phyloP scores from a whole-genome alignment of 2,329 filamentous ascomycete species.

The Lecanicillium sp. region DNA sequence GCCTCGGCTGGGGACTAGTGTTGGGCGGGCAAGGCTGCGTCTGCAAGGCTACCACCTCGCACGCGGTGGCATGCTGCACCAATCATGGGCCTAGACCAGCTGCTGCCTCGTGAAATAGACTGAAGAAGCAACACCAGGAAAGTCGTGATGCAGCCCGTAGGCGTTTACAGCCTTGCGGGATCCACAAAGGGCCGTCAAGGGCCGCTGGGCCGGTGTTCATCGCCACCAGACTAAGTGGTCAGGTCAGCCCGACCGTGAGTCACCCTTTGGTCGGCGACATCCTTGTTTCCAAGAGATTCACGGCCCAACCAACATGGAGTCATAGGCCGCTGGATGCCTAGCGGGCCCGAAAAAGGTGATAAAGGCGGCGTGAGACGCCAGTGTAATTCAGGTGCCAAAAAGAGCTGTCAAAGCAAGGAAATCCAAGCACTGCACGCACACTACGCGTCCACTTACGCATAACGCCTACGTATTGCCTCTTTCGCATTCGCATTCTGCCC shows the following conservation, averaged over 20 bases:
- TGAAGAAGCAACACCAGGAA: too few relatives aligned
- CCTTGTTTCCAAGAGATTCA: too few relatives aligned
- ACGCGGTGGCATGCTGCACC: too few relatives aligned
- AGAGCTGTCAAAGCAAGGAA: neutral
- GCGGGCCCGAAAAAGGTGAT: neutral
- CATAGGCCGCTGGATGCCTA: conserved; percentile 6
- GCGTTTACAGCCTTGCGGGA: conserved; percentile 1
- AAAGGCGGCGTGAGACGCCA: conserved; percentile 2
- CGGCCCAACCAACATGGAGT: conserved; percentile 1
- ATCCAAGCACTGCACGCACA: neutral
- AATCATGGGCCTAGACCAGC: too few relatives aligned
- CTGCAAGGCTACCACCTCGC: too few relatives aligned
- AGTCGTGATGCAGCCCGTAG: conserved; percentile 10
- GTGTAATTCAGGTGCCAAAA: neutral
- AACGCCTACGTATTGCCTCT: conserved; percentile 1
- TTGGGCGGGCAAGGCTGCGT: too few relatives aligned
- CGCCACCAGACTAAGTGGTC: neutral
- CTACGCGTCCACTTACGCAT: neutral
- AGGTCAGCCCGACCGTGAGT: conserved; percentile 3
- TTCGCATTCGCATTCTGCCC: too few relatives aligned
- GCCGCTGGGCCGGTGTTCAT: conserved; percentile 1
- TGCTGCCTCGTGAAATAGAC: too few relatives aligned
- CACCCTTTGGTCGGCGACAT: neutral
- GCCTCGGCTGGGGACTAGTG: too few relatives aligned
- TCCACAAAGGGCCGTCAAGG: neutral